Percentiles rank a stretch among this genome's conserved stretches.
phyloP scores from a whole-genome alignment of 2,329 filamentous ascomycete species.

The Verticillium albo-atrum region DNA sequence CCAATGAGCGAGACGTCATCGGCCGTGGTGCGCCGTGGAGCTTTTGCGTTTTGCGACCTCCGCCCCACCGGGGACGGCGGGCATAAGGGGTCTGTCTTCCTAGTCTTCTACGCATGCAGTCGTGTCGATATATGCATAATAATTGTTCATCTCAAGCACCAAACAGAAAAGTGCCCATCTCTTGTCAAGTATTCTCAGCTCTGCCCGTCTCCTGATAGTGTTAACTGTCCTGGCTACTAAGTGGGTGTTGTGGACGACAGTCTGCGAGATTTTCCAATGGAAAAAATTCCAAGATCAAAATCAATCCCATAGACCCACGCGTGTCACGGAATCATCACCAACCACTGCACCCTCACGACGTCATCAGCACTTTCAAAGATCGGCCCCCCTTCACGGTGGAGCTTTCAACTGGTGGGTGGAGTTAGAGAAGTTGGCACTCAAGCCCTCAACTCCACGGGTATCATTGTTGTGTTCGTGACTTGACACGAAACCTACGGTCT shows the following conservation, averaged over 20 bases:
- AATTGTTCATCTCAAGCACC: neutral
- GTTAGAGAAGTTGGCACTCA: neutral
- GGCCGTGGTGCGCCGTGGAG: neutral
- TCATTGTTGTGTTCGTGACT: neutral
- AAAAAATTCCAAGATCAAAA: no score
- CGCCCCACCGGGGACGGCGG: neutral
- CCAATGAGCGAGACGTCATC: neutral
- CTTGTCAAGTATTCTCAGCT: no score
- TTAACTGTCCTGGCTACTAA: no score
- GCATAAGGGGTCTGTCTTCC: no score
- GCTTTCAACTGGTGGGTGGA: neutral
- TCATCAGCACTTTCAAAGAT: neutral
- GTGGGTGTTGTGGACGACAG: no score
- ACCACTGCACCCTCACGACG: neutral
- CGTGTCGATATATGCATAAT: neutral
- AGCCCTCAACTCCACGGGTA: neutral
- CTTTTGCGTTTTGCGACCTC: neutral
- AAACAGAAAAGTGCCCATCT: neutral
- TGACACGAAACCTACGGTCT: neutral
- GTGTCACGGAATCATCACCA: neutral
- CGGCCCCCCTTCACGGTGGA: neutral
- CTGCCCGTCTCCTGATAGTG: no score
- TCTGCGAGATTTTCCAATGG: neutral
- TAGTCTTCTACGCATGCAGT: neutral
- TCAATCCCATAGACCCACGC: neutral